Evolutionary conservation across 139 green algal species (phyloP).

Genomic region (Desmodesmus armatus): DNA sequence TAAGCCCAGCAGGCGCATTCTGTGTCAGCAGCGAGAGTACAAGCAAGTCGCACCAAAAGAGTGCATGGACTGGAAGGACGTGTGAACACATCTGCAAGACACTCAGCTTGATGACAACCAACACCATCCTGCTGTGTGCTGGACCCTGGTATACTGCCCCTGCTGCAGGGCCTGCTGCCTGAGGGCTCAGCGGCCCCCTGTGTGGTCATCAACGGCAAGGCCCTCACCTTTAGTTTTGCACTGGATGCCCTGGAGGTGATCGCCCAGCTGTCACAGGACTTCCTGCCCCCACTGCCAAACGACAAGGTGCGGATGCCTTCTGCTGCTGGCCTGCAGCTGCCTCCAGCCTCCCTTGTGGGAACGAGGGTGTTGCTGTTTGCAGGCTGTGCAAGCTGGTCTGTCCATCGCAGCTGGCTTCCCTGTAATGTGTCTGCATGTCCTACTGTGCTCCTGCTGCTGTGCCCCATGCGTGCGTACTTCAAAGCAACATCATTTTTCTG

Average conservation of each 20-base stretch:
- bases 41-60: too few relatives aligned
- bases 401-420: background rate
- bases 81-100: too few relatives aligned
- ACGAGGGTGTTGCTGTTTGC: too few relatives aligned
- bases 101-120: background rate
- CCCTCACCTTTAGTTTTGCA: conserved; percentile 38
- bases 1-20: too few relatives aligned
- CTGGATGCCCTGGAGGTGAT: conserved; percentile 31
- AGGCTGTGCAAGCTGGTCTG: background rate
- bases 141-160: background rate
- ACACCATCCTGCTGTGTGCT: background rate
- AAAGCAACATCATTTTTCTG: too few relatives aligned
- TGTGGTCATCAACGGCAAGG: conserved; percentile 3
- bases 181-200: background rate
- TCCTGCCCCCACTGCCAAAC: background rate
- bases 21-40: too few relatives aligned
- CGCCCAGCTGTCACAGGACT: conserved; percentile 2
- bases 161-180: background rate
- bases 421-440: background rate
- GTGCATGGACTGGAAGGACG: too few relatives aligned
- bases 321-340: too few relatives aligned
- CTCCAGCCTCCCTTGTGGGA: too few relatives aligned
- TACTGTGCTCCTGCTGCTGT: background rate
- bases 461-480: too few relatives aligned
- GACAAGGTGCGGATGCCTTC: conserved; percentile 36